phyloP scores from a whole-genome alignment of 2,329 filamentous ascomycete species.

The Fusarium mexicanum region DNA sequence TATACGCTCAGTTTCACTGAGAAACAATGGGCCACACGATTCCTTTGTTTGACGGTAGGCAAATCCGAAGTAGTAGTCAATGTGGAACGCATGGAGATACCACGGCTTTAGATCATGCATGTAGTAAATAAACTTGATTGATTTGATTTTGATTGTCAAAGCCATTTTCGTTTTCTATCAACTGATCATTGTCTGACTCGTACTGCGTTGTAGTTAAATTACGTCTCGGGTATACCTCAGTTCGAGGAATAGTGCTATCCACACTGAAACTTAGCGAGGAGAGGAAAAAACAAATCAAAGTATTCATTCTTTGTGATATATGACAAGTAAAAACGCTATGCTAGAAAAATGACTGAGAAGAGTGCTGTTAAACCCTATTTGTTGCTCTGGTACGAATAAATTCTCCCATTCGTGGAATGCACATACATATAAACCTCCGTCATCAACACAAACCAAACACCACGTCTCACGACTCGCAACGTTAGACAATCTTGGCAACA shows the following conservation, averaged over 20 bases:
- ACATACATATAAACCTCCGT: not conserved
- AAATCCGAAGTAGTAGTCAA: conserved; percentile 10
- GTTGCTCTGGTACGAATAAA: not conserved
- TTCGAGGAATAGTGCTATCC: conserved; percentile 6
- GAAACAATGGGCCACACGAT: not conserved
- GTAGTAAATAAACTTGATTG: not conserved
- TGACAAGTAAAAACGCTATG: not conserved
- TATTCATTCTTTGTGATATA: not conserved
- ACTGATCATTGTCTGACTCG: not conserved
- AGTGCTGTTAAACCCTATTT: not conserved
- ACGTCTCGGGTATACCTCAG: not conserved
- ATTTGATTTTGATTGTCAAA: not conserved
- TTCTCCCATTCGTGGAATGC: conserved; percentile 3
- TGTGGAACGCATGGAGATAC: not conserved
- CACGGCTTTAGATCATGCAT: not conserved
- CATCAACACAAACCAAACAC: conserved; percentile 1
- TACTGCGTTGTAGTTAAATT: conserved; percentile 9
- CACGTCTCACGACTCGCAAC: not conserved
- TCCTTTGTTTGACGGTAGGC: conserved; percentile 3
- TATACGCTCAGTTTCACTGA: conserved; percentile 9
- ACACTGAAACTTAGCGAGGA: not conserved
- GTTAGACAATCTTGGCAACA: not conserved
- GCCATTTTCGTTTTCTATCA: not conserved
- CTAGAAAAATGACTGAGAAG: not conserved
- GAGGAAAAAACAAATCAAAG: not conserved